Evolutionary conservation across 2,329 filamentous ascomycete species (phyloP).

Genomic region (Curvularia sp.): DNA sequence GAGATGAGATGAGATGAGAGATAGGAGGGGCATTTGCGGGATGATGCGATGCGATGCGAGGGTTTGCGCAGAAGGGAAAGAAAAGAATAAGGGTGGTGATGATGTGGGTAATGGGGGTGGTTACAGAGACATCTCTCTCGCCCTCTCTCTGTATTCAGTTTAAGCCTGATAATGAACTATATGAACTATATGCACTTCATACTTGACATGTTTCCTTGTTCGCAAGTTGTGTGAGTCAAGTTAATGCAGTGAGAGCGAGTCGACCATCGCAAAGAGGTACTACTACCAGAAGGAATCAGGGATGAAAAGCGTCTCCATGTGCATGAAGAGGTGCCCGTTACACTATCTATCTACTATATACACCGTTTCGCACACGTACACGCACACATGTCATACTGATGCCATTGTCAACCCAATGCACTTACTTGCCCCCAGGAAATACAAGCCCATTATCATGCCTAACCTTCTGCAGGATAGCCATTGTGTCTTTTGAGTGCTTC

Average conservation of each 20-base stretch:
- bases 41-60: too few relatives aligned
- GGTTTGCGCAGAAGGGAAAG: neutral
- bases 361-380: neutral
- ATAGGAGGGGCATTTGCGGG: too few relatives aligned
- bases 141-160: neutral
- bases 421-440: conserved; percentile 44
- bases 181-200: neutral
- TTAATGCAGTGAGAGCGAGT: neutral
- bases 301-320: neutral
- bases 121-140: neutral
- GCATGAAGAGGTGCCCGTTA: neutral
- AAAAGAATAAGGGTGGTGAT: neutral
- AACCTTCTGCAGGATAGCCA: conserved; percentile 54
- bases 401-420: neutral
- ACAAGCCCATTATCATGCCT: conserved; percentile 55
- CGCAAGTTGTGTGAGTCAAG: neutral
- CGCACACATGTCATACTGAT: neutral
- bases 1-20: neutral
- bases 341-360: neutral
- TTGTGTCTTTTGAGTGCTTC: conserved; percentile 51
- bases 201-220: neutral
- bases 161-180: neutral
- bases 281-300: too few relatives aligned
- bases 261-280: too few relatives aligned
- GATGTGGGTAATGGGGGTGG: neutral